A percentile compares a stretch with the other conserved stretches of the same genome.
Conservation (phyloP, 305 asterid genomes). For the Rubia occidens region DNA sequence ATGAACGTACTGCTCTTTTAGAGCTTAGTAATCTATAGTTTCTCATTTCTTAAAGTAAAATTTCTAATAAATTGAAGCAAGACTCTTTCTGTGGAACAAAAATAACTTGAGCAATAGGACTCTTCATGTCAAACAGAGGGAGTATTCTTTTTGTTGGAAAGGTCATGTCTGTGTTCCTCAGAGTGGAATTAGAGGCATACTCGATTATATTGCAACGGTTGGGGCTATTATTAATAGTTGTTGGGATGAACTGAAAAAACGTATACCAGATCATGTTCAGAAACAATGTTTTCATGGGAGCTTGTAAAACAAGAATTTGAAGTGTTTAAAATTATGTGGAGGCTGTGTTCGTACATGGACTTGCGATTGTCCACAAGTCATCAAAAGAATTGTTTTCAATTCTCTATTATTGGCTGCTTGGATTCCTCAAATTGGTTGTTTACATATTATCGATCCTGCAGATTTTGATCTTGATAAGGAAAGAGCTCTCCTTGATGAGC, state of each 20-base stretch:
- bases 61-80: background rate
- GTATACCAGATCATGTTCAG: background rate
- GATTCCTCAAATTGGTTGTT: constrained; percentile 3
- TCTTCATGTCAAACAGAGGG: background rate
- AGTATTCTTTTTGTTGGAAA: background rate
- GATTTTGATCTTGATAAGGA: constrained; percentile 95
- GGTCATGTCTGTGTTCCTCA: background rate
- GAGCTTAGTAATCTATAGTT: too few relatives aligned
- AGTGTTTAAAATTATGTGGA: background rate
- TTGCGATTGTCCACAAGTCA: background rate
- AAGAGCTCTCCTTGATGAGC: constrained; percentile 74
- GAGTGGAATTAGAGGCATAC: background rate
- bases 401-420: constrained; percentile 1
- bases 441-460: constrained; percentile 19
- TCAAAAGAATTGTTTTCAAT: background rate
- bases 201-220: background rate
- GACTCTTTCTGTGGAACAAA: background rate
- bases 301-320: constrained; percentile 3
- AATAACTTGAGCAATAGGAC: background rate
- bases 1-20: background rate
- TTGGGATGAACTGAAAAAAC: background rate
- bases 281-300: background rate
- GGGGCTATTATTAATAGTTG: background rate
- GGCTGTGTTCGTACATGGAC: background rate
- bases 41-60: too few relatives aligned